A percentile compares a stretch with the other conserved stretches of the same genome.
Conservation (phyloP, 2,329 filamentous ascomycete genomes). For the Alternaria incomplexa region DNA sequence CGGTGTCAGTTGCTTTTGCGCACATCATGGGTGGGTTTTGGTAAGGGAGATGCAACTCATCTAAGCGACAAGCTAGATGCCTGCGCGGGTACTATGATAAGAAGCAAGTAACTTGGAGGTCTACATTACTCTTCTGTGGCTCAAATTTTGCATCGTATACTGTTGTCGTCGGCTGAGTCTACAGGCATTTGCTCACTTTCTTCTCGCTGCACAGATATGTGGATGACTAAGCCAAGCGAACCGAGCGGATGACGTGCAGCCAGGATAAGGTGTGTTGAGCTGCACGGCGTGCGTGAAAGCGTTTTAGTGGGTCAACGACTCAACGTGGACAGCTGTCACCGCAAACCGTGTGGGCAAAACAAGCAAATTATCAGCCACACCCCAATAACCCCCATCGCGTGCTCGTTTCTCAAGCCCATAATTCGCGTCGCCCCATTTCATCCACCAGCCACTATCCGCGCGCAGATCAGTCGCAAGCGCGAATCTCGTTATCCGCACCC, state of each 20-base stretch:
- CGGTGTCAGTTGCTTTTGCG: not conserved
- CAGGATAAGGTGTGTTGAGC: slow-evolving; percentile 8
- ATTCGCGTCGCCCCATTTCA: not conserved
- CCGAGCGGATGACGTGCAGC: slow-evolving; percentile 18
- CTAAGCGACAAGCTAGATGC: not conserved
- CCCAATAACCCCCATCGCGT: not conserved
- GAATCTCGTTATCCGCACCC: not conserved
- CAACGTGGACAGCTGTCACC: slow-evolving; percentile 23
- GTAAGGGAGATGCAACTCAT: not conserved
- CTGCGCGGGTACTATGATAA: not conserved
- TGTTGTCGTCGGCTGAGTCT: not conserved
- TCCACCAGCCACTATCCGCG: not conserved
- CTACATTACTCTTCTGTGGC: not conserved
- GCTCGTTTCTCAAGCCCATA: not conserved
- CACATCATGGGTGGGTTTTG: not conserved
- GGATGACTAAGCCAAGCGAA: slow-evolving; percentile 9
- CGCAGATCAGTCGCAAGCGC: not conserved
- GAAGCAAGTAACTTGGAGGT: not conserved
- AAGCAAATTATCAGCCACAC: not conserved
- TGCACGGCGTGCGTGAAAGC: slow-evolving; percentile 1
- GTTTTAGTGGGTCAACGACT: slow-evolving; percentile 7
- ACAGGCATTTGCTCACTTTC: not conserved
- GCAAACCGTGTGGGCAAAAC: slow-evolving; percentile 12
- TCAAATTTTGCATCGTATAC: too few relatives aligned
- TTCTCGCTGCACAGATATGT: not conserved